phyloP scores from a whole-genome alignment of 768 basidiomycete species.

The Lyophyllum decastes region DNA sequence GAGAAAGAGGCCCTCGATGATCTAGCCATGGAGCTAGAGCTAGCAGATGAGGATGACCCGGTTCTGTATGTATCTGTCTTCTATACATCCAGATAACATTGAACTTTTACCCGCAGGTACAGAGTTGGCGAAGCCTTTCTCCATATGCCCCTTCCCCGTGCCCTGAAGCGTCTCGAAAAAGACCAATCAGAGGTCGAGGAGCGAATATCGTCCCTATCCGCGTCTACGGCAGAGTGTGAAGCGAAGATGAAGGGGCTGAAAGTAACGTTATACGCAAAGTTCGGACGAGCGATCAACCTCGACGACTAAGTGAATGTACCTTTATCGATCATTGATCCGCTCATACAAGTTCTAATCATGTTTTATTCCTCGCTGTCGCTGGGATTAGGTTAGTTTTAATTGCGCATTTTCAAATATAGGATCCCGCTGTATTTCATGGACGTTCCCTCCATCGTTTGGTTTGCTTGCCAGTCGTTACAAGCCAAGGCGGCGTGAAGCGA shows the following conservation, averaged over 20 bases:
- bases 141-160: conserved; percentile 69
- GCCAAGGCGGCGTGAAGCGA: too few species aligned
- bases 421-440: too few species aligned
- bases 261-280: conserved; percentile 82
- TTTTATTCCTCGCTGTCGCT: too few species aligned
- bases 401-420: too few species aligned
- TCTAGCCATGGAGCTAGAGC: conserved; percentile 82
- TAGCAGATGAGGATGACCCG: conserved; percentile 81
- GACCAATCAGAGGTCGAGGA: conserved; percentile 63
- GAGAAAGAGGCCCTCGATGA: conserved; percentile 96
- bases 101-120: conserved; percentile 56
- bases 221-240: conserved; percentile 65
- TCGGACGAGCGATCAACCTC: conserved; percentile 90
- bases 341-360: background rate
- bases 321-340: background rate
- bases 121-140: conserved; percentile 89
- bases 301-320: conserved; percentile 66
- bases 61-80: conserved; percentile 53
- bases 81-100: background rate
- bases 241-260: conserved; percentile 81
- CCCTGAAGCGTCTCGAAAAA: conserved; percentile 68
- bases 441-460: too few species aligned
- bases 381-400: too few species aligned
- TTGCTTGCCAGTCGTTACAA: too few species aligned
- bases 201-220: conserved; percentile 52